Base-by-base conservation (phyloP, 2,329 filamentous ascomycete genomes). In the Exophiala phaeomuriformis region DNA sequence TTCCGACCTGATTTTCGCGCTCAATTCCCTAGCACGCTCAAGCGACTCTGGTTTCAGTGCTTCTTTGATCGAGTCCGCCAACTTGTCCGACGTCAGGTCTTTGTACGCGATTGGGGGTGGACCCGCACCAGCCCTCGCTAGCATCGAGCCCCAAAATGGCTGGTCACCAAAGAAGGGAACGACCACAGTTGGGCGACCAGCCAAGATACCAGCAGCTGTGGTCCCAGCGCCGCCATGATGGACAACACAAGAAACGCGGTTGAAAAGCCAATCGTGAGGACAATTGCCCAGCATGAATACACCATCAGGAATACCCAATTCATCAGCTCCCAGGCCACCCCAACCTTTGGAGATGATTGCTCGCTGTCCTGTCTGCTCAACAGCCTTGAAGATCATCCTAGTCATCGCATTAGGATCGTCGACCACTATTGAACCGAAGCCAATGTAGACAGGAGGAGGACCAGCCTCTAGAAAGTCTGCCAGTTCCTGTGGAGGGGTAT, bases 141-240 rank as follows among this genome's bases (percentile, higher is more conserved):
- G 81, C 78, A 90, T 90, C 6, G 82, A 77, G 5, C 87, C 87
- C 87, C 87, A 90, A 64, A 90, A 91, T 0, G 84, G 84, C 67
- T 91, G 87, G 62, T 91, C 87, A 1, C 87, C 87, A 64, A 90
- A 95, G 72, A 95, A 95, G 0, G 89, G 89, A 0, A 95, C 83
- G 2, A 95, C 78, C 1, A 93, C 80, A 0, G 89, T 95, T 1
- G 89, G 89, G 50, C 83, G 83, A 28, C 88, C 89, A 1, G 83
- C 80, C 12, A 85, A 80, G 56, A 95, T 87, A n/a, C 89, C 89
- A 0, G 88, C 87, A 1, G 89, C 88, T 1, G 88, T 94, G 2
- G 89, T 95, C 12, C 89, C 89, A 5, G 89, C 89, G 53, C 90
- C 89, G 27, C 89, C 90, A 59, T 95, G 89, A 65, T 95, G 90